Base-by-base conservation (phyloP, 805 yeast genomes). In the Candida pseudofarinosa region DNA sequence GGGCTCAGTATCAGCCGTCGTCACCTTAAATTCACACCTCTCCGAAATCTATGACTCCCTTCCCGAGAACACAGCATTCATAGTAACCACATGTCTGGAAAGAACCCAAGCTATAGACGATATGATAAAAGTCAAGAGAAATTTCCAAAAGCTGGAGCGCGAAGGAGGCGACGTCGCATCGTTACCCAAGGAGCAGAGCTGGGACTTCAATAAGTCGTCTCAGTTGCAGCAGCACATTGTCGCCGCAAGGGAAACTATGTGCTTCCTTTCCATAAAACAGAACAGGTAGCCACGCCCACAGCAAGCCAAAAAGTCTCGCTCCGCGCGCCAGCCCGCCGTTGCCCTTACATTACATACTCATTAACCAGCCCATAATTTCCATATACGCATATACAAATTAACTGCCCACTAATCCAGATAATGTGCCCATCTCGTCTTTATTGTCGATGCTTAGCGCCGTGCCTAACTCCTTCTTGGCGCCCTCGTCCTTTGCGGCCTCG, bases 61-160 rank as follows among this genome's bases (percentile, higher is more conserved):
- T 16, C 87, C 95, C 0, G 61, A 65, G 2, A 73, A 80, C 30
- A 74, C 95, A 0, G 60, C 81, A 17, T 50, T 90, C 13, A 64
- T 88, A 1, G 54, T 88, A 1, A 68, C 79, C 51, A 73, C 87
- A 0, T 88, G 86, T 1, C 66, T 76, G 39, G 88, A 88, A 8
- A 79, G 81, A 52, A 77, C 81, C 2, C 59, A 72, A 7, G 73
- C 69, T 39, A 66, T 80, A 63, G 60, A 62, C 40, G 58, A 62
- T 37, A 62, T 88, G 35, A 76, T 74, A 38, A 55, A 56, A 8
- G 50, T 72, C 23, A 71, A 73, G 47, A 63, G 69, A 37, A 60
- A 55, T 33, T 78, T 68, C 45, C 73, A 73, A 46, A 56, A 64
- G 44, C 67, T 69, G 30, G 75, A 70, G 58, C 67, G 66, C 40